Conservation (phyloP, 2,329 filamentous ascomycete genomes). For the Zymoseptoria brevis region DNA sequence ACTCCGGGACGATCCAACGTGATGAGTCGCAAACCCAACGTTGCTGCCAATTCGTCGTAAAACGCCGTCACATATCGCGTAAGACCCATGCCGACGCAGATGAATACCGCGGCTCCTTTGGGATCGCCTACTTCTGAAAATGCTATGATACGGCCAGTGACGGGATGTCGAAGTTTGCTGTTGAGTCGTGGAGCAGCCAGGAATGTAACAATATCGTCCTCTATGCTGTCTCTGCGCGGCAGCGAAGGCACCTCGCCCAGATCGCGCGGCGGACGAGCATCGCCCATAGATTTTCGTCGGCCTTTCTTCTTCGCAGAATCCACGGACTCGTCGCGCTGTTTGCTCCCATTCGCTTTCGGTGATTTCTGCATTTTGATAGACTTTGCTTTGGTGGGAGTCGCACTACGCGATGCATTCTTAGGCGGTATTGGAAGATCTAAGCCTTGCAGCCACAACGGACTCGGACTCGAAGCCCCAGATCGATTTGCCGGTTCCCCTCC, state of each 20-base stretch:
- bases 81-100: constrained; percentile 95
- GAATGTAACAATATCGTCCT: constrained; percentile 79
- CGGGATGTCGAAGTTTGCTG: constrained; percentile 78
- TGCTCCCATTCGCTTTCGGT: constrained; percentile 7
- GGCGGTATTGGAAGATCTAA: constrained; percentile 8
- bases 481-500: neutral
- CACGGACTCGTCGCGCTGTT: constrained; percentile 22
- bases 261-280: constrained; percentile 31
- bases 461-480: neutral
- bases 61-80: constrained; percentile 95
- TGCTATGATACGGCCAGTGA: constrained; percentile 79
- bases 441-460: constrained; percentile 5
- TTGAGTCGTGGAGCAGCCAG: constrained; percentile 75
- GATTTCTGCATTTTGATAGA: constrained; percentile 12
- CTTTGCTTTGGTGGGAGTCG: constrained; percentile 1
- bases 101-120: constrained; percentile 84
- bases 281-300: constrained; percentile 28
- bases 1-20: constrained; percentile 92
- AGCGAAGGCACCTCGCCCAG: constrained; percentile 28
- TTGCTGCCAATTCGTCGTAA: constrained; percentile 88
- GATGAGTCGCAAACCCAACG: constrained; percentile 79
- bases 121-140: constrained; percentile 96
- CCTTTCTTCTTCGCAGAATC: constrained; percentile 21
- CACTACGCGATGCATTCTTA: constrained; percentile 1
- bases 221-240: constrained; percentile 71